Evolutionary conservation across 805 yeast species (phyloP), one percentile per base, ranked within the genome.

Genomic region (Saccharomycopsis sp.): DNA sequence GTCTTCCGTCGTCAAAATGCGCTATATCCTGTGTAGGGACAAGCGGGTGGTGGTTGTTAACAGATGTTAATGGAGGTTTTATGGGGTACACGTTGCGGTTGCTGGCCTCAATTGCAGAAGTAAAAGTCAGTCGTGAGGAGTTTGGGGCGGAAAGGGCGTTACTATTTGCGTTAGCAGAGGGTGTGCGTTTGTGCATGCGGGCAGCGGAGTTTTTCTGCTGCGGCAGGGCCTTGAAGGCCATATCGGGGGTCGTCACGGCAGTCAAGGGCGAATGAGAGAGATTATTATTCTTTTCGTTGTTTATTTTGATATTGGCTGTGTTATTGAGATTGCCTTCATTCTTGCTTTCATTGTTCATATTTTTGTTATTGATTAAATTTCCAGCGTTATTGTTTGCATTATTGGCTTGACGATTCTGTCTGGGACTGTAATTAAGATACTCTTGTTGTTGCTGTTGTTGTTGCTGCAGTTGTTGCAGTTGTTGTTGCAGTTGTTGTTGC

Each of bases 1-100:
- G 89, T 54, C 88, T 72, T 1, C 86, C 85, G 63, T 84, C 88
- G 51, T 83, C 87, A 2, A 79, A 66, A 51, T 74, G 75, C 20
- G 73, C 71, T 51, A 75, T 70, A 53, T 77, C 80, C 58, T 76
- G 80, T 0, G 78, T 79, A 5, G 82, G 73, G 18, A 79, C 75
- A 47, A 75, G 65, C 12, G 69, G 71, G 46, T 68, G 65, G 51
- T 51, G 46, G 41, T 40, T 56, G 65, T 65, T 40, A 66, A 61
- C 18, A 63, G 63, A 29, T 64, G 64, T 54, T 62, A 58, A 41
- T 62, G 46, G 44, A 18, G 14, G 51, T 61, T 57, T 50, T 57
- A 57, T 15, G 62, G 64, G 50, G 23, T 60, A 40, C 34, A 47
- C 16, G 53, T 55, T 53, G 44, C 53, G 37, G 57, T 54, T 41